phyloP scores from a whole-genome alignment of 164 flowering plant genomes.

The Vitis amurensis region DNA sequence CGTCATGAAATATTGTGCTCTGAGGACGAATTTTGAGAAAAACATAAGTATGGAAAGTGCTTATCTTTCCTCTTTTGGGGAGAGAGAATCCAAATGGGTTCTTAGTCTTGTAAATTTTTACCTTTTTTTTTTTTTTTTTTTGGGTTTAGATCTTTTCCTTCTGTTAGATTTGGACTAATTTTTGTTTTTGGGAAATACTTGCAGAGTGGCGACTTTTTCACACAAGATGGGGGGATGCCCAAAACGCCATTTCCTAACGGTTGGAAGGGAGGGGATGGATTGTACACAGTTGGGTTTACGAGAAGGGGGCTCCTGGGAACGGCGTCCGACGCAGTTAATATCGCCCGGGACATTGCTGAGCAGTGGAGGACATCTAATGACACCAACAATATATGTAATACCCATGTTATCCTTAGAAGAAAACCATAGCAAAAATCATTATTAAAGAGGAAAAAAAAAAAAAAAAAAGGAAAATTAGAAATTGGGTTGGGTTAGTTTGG shows the following conservation, averaged over 20 bases:
- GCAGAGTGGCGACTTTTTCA: conserved; percentile 74
- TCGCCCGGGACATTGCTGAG: conserved; percentile 60
- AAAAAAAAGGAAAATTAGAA: not conserved
- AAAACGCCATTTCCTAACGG: conserved; percentile 74
- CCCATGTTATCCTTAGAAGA: conserved; percentile 16
- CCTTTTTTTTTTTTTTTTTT: too few relatives aligned
- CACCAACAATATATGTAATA: conserved; percentile 4
- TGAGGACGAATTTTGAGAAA: too few relatives aligned
- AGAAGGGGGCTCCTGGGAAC: conserved; percentile 79
- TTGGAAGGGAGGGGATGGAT: conserved; percentile 78
- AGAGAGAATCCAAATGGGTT: too few relatives aligned
- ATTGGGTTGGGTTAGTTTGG: not conserved
- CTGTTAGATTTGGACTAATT: not conserved
- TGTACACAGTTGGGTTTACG: conserved; percentile 87
- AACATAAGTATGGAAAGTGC: too few relatives aligned
- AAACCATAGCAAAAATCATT: not conserved
- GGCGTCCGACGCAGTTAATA: conserved; percentile 65
- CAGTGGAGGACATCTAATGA: conserved; percentile 49
- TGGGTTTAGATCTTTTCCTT: too few relatives aligned
- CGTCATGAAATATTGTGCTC: too few relatives aligned
- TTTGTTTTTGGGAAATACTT: not conserved
- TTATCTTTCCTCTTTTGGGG: too few relatives aligned
- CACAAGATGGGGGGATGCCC: conserved; percentile 77
- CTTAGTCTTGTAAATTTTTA: too few relatives aligned
- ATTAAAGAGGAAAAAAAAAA: not conserved